Evolutionary conservation across 2,329 filamentous ascomycete species (phyloP), one percentile per base, ranked within the genome.

Genomic region (Penicillium freii): DNA sequence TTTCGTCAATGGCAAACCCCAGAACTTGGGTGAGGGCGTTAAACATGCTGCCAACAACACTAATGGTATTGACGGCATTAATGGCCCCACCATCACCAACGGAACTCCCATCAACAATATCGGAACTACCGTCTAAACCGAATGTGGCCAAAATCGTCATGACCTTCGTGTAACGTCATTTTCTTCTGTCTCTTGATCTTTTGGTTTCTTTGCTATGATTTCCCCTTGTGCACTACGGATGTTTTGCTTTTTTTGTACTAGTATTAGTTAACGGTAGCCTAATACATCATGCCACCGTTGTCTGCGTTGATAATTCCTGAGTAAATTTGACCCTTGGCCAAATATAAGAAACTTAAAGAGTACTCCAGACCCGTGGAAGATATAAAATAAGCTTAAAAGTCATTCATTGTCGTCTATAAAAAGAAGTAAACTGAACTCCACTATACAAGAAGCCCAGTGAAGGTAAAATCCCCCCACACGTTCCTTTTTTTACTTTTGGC

Each of bases 1-100:
- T n/a, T 71, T 73, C 39, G 64, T 67, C 63, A 60, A 62, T 38
- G 57, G 60, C 47, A 63, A 67, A 51, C 51, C 59, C 42, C 51
- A 54, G 10, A 51, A 56, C 11, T 10, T 58, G 21, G 48, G 54
- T 15, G 56, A 58, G 1, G 43, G 54, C 15, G 23, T 58, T 11
- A 63, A 63, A 52, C 29, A 43, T 13, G 23, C 19, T 27, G 42
- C 56, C 10, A 58, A 61, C 23, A 52, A 54, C 6, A 36, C 54
- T 19, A n/a, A n/a, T n/a, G 55, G 43, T n/a, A 40, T 23, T 10
- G 54, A 62, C 17, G 25, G n/a, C 4, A 23, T 38, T n/a, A 33
- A 6, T 15, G 13, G 13, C 31, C 6, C 11, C 5, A 43, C 17
- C 29, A 43, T 48, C 44, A 53, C 47, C 38, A 56, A 36, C 48